These are phyloP conservation scores for Pleurostoma richardsiae DNA, from an alignment of 2,329 filamentous ascomycete species.

Conservation along the genomic window DNA sequence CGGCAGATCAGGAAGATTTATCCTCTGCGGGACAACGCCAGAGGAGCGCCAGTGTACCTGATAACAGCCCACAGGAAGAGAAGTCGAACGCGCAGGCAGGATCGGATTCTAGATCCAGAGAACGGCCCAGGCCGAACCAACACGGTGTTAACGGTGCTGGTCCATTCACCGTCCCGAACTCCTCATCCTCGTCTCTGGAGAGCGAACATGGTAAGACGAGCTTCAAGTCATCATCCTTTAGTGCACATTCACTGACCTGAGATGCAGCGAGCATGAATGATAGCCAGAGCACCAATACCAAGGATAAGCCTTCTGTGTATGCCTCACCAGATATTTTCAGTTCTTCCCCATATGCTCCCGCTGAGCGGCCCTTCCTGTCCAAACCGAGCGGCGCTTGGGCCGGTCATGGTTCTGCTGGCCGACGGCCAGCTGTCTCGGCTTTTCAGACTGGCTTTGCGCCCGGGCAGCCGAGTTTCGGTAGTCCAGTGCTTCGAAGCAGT, in stretches of 20 bases:
- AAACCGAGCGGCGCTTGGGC: too few relatives aligned
- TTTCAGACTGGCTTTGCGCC: too few relatives aligned
- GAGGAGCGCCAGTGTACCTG: slow-evolving; percentile 24
- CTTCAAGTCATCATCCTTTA: too few relatives aligned
- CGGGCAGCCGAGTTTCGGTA: not conserved
- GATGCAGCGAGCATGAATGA: slow-evolving; percentile 9
- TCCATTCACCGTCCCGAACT: slow-evolving; percentile 3
- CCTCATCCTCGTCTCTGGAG: slow-evolving; percentile 8
- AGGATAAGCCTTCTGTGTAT: slow-evolving; percentile 42
- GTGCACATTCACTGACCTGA: not conserved
- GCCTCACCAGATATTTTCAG: slow-evolving; percentile 17
- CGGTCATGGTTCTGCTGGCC: too few relatives aligned
- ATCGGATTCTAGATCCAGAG: not conserved
- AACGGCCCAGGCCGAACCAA: slow-evolving; percentile 1
- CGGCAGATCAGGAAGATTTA: slow-evolving; percentile 9
- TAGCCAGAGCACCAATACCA: slow-evolving; percentile 15
- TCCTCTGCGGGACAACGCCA: slow-evolving; percentile 15
- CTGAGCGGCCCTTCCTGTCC: not conserved
- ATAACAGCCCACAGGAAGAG: slow-evolving; percentile 11
- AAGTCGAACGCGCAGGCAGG: not conserved
- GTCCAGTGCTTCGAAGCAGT: not conserved
- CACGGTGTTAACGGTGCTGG: not conserved
- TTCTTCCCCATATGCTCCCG: slow-evolving; percentile 3
- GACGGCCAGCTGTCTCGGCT: too few relatives aligned
- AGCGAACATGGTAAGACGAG: slow-evolving; percentile 12